Base-by-base conservation (phyloP, 2,329 filamentous ascomycete species). In the Fusarium irregulare region DNA sequence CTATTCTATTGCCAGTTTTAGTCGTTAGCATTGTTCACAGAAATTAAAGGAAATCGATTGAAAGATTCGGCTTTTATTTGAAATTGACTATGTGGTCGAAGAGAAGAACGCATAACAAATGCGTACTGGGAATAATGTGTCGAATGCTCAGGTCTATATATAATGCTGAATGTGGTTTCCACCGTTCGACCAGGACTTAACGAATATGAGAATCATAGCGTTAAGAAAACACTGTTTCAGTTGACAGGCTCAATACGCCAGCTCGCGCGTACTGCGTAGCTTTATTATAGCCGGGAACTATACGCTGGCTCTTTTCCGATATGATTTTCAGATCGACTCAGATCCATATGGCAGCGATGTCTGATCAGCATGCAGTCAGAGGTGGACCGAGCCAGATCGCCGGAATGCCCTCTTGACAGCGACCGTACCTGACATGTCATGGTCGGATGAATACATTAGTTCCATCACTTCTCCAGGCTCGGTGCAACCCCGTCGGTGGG, bases 381-480 rank as follows among this genome's bases (percentile, higher is more conserved):
- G 44, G 61, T 72, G 66, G 70, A 34, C 49, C 66, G 40, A 60
- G 56, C 59, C 63, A 62, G 46, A 56, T 54, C 30, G 32, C 32
- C 49, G 68, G 64, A 62, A 64, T 44, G 23, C 28, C 54, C 37
- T 48, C 45, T 55, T 64, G 53, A 47, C 61, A 51, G 34, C 28
- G 41, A 21, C 27, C 28, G 47, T 71, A 60, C 66, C 60, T 73
- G 71, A 11, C 66, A 71, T 66, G 54, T 53, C 54, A 60, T 51
- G 30, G 48, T 61, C 51, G 64, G 68, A 47, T 61, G 47, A 50
- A 41, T 64, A 56, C 62, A 60, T 70, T 56, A 58, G 61, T 57
- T 54, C 55, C 53, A n/a, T 71, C 88, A 87, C 58, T 85, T 86
- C 56, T 83, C 81, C 64, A 88, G 83, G 45, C 91, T 78, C 28